These are phyloP conservation scores for Fraxinus latifolia DNA, from an alignment of 305 asterid species.

Conservation along the genomic window DNA sequence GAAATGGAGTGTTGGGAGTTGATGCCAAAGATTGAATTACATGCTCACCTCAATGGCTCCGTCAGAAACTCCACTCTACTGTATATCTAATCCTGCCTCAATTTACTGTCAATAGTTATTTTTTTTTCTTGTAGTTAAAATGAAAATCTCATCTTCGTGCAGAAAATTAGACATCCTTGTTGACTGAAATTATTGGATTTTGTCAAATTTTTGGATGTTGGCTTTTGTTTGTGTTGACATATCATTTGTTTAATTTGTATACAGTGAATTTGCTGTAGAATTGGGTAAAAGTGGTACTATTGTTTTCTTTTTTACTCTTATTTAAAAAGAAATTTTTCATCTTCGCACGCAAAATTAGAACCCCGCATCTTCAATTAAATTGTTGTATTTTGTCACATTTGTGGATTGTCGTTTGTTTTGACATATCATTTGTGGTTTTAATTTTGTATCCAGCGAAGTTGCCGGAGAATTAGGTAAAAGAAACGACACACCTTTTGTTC, in stretches of 20 bases:
- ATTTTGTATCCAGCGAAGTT: conserved; percentile 59
- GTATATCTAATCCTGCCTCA: conserved; percentile 34
- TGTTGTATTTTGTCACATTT: not conserved
- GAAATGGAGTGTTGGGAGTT: conserved; percentile 60
- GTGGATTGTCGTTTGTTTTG: conserved; percentile 12
- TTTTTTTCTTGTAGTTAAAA: not conserved
- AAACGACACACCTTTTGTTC: conserved; percentile 44
- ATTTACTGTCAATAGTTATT: not conserved
- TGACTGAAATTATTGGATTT: not conserved
- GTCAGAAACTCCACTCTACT: conserved; percentile 74
- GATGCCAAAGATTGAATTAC: conserved; percentile 83
- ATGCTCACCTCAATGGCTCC: conserved; percentile 96
- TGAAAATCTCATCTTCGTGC: not conserved
- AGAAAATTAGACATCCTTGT: not conserved
- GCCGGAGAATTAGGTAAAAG: conserved; percentile 65
- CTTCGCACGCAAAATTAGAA: not conserved
- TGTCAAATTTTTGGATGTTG: not conserved
- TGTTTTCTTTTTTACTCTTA: conserved; percentile 28
- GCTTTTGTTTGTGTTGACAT: conserved; percentile 3
- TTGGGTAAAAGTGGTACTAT: not conserved
- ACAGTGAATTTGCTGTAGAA: not conserved
- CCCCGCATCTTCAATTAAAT: not conserved
- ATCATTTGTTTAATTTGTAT: not conserved
- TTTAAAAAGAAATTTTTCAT: not conserved
- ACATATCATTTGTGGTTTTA: not conserved